A percentile compares a stretch with the other conserved stretches of the same genome.
phyloP scores from a whole-genome alignment of 2,329 filamentous ascomycete genomes.

The Fusarium newnesense region DNA sequence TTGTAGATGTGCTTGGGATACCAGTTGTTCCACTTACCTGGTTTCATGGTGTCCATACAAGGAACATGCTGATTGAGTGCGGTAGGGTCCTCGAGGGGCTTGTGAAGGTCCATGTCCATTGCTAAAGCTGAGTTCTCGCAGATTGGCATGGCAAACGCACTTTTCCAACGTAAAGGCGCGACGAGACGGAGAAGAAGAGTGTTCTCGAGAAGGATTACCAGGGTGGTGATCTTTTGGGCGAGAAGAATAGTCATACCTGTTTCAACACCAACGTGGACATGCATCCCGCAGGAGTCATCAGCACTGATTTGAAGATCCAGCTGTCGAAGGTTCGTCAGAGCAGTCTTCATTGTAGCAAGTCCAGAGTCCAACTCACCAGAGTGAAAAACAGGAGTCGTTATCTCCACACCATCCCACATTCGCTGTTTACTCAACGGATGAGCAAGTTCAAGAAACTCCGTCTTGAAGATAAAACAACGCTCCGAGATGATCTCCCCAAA shows the following conservation, averaged over 20 bases:
- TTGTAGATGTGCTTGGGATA: not conserved
- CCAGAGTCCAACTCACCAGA: constrained; percentile 29
- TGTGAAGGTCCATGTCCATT: rapidly evolving
- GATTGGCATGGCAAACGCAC: not conserved
- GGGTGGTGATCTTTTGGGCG: constrained; percentile 38
- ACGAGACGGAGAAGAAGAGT: constrained; percentile 21
- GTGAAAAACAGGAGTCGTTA: constrained; percentile 33
- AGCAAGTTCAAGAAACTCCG: not conserved
- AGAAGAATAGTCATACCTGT: constrained; percentile 35
- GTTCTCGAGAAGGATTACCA: constrained; percentile 36
- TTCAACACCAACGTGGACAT: constrained; percentile 41
- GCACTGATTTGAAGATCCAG: constrained; percentile 9
- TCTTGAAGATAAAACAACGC: constrained; percentile 27
- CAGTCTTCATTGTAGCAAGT: constrained; percentile 1
- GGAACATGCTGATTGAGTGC: constrained; percentile 8
- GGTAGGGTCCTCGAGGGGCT: rapidly evolving
- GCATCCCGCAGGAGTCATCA: constrained; percentile 39
- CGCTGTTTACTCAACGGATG: not conserved
- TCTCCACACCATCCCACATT: constrained; percentile 31
- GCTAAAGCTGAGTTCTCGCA: not conserved
- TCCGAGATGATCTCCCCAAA: not conserved
- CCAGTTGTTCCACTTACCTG: constrained; percentile 15
- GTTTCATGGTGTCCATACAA: not conserved
- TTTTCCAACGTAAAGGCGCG: not conserved
- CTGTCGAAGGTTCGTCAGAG: constrained; percentile 20